Evolutionary conservation across 108 stramenopile species (phyloP), one percentile per base, ranked within the genome.

Genomic region (Schizochytrium sp.): DNA sequence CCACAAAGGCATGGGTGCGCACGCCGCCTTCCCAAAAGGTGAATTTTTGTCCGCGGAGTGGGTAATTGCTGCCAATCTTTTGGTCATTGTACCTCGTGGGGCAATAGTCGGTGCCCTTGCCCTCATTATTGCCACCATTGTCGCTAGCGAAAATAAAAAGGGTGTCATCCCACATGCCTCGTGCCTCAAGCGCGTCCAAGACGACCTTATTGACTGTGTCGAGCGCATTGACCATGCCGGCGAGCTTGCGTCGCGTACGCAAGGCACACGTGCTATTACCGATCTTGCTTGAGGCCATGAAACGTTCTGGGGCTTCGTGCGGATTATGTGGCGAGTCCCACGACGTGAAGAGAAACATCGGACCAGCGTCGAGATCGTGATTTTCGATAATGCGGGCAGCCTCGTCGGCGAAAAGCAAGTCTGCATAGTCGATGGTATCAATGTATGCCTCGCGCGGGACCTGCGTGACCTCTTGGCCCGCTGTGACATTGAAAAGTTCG

Each of bases 1-100:
- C 5, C 2, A 90, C 57, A 8, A 90, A 87, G 48, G 57, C 57
- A 28, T n/a, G 10, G 43, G 34, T 83, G 57, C 87, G 83, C 44
- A 88, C 10, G 21, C 94, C 94, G 19, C 93, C 94, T 60, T 95
- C 94, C 91, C 90, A 95, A 5, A 93, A 51, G 23, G 91, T 91
- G 88, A 89, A 92, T 60, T 95, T 95, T 5, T 91, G 92, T 55
- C 94, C 94, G 2, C 94, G 89, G 34, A 91, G 89, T 5, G 91
- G 93, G 87, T 92, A 89, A 60, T 95, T 95, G 69, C 47, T 57
- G 23, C 72, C 88, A 34, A 21, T 41, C 19, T 18, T 25, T 10
- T 55, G 25, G 14, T 89, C 28, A 8, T 0, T 4, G 76, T 53
- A 53, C 19, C 14, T 25, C 45, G 12, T 16, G n/a, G 76, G 76